phyloP scores from a whole-genome alignment of 2,329 filamentous ascomycete species.

The Sporothrix pseudoabietina region DNA sequence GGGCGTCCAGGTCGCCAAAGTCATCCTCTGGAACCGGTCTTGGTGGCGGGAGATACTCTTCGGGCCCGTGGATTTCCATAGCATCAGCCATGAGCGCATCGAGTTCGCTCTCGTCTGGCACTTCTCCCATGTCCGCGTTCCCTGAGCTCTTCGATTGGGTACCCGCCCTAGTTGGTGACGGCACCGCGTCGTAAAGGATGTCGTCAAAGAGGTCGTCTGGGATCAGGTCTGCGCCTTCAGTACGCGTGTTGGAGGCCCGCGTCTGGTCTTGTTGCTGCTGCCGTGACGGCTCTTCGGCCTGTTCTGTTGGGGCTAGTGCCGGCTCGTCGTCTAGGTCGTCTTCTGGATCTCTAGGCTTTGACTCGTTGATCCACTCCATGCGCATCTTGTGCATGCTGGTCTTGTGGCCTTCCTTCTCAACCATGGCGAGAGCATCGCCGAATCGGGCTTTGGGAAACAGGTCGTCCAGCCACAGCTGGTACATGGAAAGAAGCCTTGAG shows the following conservation, averaged over 20 bases:
- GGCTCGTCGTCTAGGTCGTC: constrained; percentile 34
- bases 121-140: constrained; percentile 20
- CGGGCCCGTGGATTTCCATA: constrained; percentile 38
- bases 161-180: not conserved
- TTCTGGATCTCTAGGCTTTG: constrained; percentile 53
- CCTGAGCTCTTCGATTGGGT: constrained; percentile 24
- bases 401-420: constrained; percentile 90
- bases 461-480: constrained; percentile 96
- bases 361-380: constrained; percentile 81
- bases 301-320: constrained; percentile 16
- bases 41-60: constrained; percentile 29
- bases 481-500: constrained; percentile 78
- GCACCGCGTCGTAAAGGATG: constrained; percentile 37
- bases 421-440: constrained; percentile 81
- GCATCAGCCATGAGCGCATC: constrained; percentile 58
- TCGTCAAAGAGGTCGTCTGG: constrained; percentile 48
- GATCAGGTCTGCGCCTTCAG: constrained; percentile 41
- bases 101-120: constrained; percentile 52
- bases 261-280: constrained; percentile 10
- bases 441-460: constrained; percentile 95
- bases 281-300: constrained; percentile 28
- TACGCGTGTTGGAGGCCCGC: constrained; percentile 38
- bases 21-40: constrained; percentile 37
- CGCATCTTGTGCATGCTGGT: constrained; percentile 74
- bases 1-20: constrained; percentile 50